Conservation (phyloP, 495 filamentous ascomycete species). For the Hypoxylon lienhwacheense region DNA sequence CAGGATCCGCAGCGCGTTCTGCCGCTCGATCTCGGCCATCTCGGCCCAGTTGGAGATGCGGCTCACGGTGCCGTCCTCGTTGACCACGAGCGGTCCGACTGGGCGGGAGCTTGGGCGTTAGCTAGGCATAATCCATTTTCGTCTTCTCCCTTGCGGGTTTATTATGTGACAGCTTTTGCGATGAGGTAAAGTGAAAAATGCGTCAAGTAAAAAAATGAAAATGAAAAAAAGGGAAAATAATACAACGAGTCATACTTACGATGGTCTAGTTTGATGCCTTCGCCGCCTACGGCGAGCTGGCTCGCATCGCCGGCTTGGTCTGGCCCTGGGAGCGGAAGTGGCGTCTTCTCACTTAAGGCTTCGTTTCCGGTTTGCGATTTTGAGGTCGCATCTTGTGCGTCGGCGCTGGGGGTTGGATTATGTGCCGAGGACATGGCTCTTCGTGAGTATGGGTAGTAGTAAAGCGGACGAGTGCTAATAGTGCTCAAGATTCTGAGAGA, state of each 20-base stretch:
- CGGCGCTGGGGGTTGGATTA: constrained; percentile 8
- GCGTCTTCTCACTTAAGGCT: constrained; percentile 2
- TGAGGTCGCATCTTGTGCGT: neutral
- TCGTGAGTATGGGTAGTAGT: constrained; percentile 10
- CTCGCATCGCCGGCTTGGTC: constrained; percentile 5
- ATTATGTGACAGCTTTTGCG: too few species aligned
- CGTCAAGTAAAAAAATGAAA: neutral
- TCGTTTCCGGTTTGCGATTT: neutral
- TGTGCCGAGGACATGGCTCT: constrained; percentile 26
- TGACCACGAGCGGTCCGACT: constrained; percentile 69
- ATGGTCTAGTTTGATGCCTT: constrained; percentile 24
- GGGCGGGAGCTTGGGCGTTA: neutral
- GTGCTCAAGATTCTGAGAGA: constrained; percentile 23
- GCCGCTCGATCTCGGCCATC: constrained; percentile 64
- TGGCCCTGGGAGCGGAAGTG: constrained; percentile 21
- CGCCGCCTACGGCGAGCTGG: constrained; percentile 24
- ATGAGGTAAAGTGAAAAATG: too few species aligned
- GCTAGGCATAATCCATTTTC: too few species aligned
- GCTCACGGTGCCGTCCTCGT: constrained; percentile 63
- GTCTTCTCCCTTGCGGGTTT: neutral
- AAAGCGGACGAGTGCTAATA: constrained; percentile 1
- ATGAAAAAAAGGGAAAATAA: neutral
- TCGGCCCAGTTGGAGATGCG: constrained; percentile 68
- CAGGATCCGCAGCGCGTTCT: constrained; percentile 63
- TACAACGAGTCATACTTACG: constrained; percentile 16